Base-by-base conservation (phyloP, 2,329 filamentous ascomycete species). In the Cladosporium sp. region DNA sequence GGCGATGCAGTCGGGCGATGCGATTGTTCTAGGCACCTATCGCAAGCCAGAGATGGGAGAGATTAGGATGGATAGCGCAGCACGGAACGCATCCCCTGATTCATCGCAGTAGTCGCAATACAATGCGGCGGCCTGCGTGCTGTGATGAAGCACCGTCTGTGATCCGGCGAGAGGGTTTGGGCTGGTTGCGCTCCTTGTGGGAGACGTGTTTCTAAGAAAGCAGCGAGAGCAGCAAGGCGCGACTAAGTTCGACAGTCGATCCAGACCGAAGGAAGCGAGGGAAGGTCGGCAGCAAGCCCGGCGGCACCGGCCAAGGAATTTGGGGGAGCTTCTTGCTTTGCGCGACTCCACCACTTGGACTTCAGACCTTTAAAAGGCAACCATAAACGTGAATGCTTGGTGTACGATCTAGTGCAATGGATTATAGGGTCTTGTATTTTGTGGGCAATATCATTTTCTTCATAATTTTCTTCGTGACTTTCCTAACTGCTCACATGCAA, bases 51-150 rank as follows among this genome's bases (percentile, higher is more conserved):
- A 35, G 32, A 33, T 25, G 16, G 27, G 27, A 25, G 16, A n/a
- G 45, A 48, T 48, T 48, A 48, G 36, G 45, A 39, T 33, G 36
- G 27, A 48, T 35, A 48, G 45, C 45, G 45, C 45, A 48, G 45
- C 45, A 27, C 36, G 45, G 45, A 40, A 12, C 38, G 27, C 45
- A 22, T 48, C 36, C 45, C 45, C 45, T 48, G 45, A 39, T 39
- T 48, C 45, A 48, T 48, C 45, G 45, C 45, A 48, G 29, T 48
- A 20, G 36, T 48, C 45, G 45, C 45, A 33, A 40, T 40, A 13
- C 12, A 35, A 48, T 43, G 41, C 41, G 41, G 18, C 41, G 4
- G n/a, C 13, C 41, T 43, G 41, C 41, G 18, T 35, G 12, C 18
- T 35, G 15, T 13, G 12, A 20, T 9, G 16, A 33, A 11, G 29